Evolutionary conservation across 805 yeast genomes (phyloP).

Genomic region (Nakazawaea ambrosiae): DNA sequence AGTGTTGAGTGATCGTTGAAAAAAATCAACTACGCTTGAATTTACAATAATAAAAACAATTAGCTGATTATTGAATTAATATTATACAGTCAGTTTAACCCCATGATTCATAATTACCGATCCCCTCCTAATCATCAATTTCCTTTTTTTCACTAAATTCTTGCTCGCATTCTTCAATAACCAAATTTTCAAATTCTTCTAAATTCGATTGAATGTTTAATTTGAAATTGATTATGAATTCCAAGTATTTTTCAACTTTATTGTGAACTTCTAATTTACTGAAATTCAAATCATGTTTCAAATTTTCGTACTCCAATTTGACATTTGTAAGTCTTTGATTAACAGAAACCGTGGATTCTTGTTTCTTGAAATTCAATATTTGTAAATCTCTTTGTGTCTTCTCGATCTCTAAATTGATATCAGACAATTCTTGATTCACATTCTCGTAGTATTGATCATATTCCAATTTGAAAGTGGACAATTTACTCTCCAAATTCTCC

Average conservation of each 20-base stretch:
- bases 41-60: no score
- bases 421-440: conserved; percentile 43
- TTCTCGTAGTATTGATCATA: conserved; percentile 52
- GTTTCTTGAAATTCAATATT: conserved; percentile 17
- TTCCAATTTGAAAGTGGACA: conserved; percentile 40
- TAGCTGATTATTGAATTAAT: no score
- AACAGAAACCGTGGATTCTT: conserved; percentile 13
- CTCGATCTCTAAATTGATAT: conserved; percentile 60
- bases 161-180: conserved; percentile 28
- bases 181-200: conserved; percentile 48
- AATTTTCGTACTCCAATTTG: conserved; percentile 45
- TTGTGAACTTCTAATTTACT: conserved; percentile 43
- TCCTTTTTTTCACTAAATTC: conserved; percentile 6
- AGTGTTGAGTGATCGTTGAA: no score
- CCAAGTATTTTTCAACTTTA: conserved; percentile 51
- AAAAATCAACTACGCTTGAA: no score
- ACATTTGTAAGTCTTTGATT: conserved; percentile 39
- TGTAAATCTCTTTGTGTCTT: conserved; percentile 53
- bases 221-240: conserved; percentile 57
- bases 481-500: conserved; percentile 50
- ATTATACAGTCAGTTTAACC: no score
- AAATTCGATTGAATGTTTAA: conserved; percentile 57
- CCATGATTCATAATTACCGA: no score
- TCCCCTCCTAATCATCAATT: no score
- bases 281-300: conserved; percentile 37